Base-by-base conservation (phyloP, 495 filamentous ascomycete species). In the Neurospora sp. region DNA sequence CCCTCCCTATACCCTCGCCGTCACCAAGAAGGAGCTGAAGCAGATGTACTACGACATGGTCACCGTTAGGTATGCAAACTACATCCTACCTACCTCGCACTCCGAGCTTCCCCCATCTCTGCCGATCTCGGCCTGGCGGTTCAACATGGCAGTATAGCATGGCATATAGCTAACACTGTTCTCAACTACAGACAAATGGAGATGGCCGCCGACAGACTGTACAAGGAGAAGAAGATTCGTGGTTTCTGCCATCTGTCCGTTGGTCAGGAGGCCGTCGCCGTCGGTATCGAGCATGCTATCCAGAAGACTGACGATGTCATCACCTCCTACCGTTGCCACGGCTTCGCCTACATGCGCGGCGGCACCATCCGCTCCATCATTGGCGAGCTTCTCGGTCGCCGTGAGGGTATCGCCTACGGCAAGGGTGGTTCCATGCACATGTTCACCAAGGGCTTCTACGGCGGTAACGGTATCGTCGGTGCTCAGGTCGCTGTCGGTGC, bases 391-490 rank as follows among this genome's bases (percentile, higher is more conserved):
- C 89, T 99, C 39, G 96, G 96, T 76, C 91, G 96, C 76, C 90
- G 96, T 79, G 94, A 94, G 79, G 96, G 96, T 84, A 98, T 99
- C 81, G 93, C 96, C 72, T 95, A 97, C 87, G 96, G 96, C 80
- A 99, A 99, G 88, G 96, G 96, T 79, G 96, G 96, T 76, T 97
- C 93, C 72, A 99, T 99, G 96, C 96, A 99, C 88, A 99, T 99
- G 96, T 99, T 99, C 88, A 87, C 94, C 78, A 93, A 93, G 83
- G 94, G 94, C 75, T 99, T 99, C 88, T 99, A 94, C 81, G 96
- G 96, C 80, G 96, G 96, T 77, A 99, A 99, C 83, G 96, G 96
- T 84, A 99, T 99, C 77, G 96, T 99, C 82, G 96, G 96, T 83
- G 96, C 96, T 75, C 96, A 99, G 87, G 96, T 99, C 42, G 96